A percentile compares a stretch with the other conserved stretches of the same genome.
Evolutionary conservation across 768 basidiomycete genomes (phyloP).

Genomic region (Pilatotrama ljubarskyi): DNA sequence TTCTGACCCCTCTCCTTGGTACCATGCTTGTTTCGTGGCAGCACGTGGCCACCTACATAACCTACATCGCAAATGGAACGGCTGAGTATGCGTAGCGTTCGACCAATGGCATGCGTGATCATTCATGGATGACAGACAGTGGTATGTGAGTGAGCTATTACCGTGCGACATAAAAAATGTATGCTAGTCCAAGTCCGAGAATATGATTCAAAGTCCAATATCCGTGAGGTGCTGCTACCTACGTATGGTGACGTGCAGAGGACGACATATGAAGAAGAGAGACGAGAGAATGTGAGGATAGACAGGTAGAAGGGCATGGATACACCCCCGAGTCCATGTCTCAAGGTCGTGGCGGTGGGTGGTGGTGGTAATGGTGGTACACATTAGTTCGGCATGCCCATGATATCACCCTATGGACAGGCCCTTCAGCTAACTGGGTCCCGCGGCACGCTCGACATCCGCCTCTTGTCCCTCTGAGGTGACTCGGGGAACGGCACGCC

Average conservation of each 20-base stretch:
- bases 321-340: background rate
- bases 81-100: background rate
- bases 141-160: conserved; percentile 9
- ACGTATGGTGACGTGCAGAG: too few species aligned
- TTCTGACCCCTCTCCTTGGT: background rate
- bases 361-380: conserved; percentile 12
- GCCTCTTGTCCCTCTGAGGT: conserved; percentile 32
- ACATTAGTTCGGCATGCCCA: conserved; percentile 18
- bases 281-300: background rate
- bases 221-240: conserved; percentile 3
- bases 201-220: conserved; percentile 13
- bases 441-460: conserved; percentile 36
- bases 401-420: conserved; percentile 5
- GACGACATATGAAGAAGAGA: background rate
- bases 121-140: background rate
- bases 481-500: conserved; percentile 62
- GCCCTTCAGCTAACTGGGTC: conserved; percentile 40
- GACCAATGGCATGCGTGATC: background rate
- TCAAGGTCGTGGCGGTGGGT: background rate
- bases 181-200: conserved; percentile 19
- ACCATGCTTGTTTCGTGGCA: background rate
- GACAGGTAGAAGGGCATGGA: background rate
- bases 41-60: background rate
- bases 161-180: conserved; percentile 9
- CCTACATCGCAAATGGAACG: background rate